Percentiles rank a stretch among this genome's conserved stretches.
These are phyloP conservation scores for Penicillium flavigenum DNA, from an alignment of 495 filamentous ascomycete genomes.

Conservation along the genomic window DNA sequence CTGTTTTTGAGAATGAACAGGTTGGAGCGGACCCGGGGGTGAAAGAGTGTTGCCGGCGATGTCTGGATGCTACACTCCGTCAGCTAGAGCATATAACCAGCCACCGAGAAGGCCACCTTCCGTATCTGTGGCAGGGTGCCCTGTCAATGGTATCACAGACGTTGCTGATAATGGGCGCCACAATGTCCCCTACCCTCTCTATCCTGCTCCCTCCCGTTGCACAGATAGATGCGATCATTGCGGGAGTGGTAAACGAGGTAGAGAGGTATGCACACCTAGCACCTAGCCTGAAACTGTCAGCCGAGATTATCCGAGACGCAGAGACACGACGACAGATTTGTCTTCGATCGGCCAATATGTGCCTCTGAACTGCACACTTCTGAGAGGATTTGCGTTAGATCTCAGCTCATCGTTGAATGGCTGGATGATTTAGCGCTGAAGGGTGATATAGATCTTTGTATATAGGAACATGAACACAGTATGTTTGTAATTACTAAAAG, in stretches of 20 bases:
- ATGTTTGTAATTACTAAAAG: neutral
- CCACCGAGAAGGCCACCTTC: conserved; percentile 81
- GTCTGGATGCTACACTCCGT: conserved; percentile 75
- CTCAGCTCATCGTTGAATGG: neutral
- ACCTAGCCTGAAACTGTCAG: conserved; percentile 67
- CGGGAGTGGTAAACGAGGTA: conserved; percentile 69
- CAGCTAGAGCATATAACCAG: conserved; percentile 77
- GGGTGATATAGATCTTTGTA: neutral
- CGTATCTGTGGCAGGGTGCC: conserved; percentile 84
- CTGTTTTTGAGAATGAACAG: conserved; percentile 74
- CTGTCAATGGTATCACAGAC: conserved; percentile 79
- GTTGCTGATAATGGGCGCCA: conserved; percentile 78
- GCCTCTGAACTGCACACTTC: conserved; percentile 5
- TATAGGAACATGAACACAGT: neutral
- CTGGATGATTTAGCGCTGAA: too few species aligned
- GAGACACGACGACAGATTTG: conserved; percentile 61
- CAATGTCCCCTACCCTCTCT: conserved; percentile 72
- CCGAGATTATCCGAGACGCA: conserved; percentile 76
- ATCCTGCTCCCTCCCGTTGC: conserved; percentile 61
- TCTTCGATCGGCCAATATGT: conserved; percentile 23
- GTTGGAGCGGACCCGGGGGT: conserved; percentile 65
- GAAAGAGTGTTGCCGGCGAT: conserved; percentile 74
- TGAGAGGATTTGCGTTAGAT: neutral
- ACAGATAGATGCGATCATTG: conserved; percentile 70
- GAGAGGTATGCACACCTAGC: conserved; percentile 71